Base-by-base conservation (phyloP, 306 rosid species). In the Vigna hirtella region DNA sequence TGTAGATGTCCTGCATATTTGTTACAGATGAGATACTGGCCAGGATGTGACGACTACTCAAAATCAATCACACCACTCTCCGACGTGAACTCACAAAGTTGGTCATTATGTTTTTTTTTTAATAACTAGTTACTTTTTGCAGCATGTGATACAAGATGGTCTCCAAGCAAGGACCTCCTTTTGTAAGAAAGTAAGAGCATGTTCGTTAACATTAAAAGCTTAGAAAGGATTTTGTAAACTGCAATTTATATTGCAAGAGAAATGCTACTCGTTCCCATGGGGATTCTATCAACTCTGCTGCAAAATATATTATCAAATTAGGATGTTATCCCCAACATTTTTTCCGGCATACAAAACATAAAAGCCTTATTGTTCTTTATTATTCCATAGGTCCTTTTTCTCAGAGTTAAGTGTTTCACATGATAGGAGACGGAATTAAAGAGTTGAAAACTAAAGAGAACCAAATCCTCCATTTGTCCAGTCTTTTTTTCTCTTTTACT, bases 1-100 rank as follows among this genome's bases (percentile, higher is more conserved):
- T 81, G 81, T 80, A 36, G 70, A 56, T 50, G 89, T 74, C 93
- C 97, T 94, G 90, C 82, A 85, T 43, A 79, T 16, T 75, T 22
- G 66, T 74, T 58, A 56, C 12, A 45, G 48, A 79, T 59, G 53
- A 80, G 76, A 76, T 65, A 61, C 71, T 49, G 77, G 74, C 45
- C 22, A 71, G 6, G 57, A 72, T 76, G 71, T 58, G 38, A 63
- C 47, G 66, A 52, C 42, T 40, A 45, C 34, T 17, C 48, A 28
- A 52, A 77, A 77, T 72, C 55, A 70, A 64, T 47, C 51, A 70
- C 52, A 57, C 50, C 53, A 68, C 70, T 56, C 50, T 17, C 52
- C 68, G 51, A 51, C 70, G 61, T 55, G 70, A 73, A 57, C 47
- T 49, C 75, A 16, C 55, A 71, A 51, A 52, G 51, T 5, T 26